Evolutionary conservation across 225 moss, liverwort and hornwort species (phyloP).

Genomic region (Pseudoscleropodium purum): DNA sequence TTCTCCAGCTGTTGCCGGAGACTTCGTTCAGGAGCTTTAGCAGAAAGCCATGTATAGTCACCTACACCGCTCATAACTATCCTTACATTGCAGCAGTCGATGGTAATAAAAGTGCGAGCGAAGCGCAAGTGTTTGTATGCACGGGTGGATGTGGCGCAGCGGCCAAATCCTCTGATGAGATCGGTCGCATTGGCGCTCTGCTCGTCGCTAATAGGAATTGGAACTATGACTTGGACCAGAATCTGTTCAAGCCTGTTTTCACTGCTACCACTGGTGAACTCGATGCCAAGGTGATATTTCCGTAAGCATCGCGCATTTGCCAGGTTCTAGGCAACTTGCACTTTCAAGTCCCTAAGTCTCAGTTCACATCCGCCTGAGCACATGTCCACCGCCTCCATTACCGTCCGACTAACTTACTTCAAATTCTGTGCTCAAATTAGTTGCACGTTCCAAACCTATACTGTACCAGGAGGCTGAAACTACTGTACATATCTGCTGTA

Average conservation of each 20-base stretch:
- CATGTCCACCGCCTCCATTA: neutral
- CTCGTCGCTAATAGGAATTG: slow-evolving; percentile 46
- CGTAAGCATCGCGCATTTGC: neutral
- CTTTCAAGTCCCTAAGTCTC: neutral
- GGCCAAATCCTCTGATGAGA: slow-evolving; percentile 88
- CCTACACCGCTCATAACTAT: slow-evolving; percentile 58
- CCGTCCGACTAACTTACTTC: neutral
- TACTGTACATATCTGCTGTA: neutral
- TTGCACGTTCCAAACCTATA: neutral
- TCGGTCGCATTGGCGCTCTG: slow-evolving; percentile 82
- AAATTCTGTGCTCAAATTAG: neutral
- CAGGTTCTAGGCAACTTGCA: neutral
- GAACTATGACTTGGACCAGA: slow-evolving; percentile 53
- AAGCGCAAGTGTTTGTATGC: slow-evolving; percentile 64
- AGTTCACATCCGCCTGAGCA: neutral
- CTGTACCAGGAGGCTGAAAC: neutral
- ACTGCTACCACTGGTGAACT: neutral
- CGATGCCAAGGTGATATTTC: neutral
- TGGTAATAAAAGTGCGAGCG: slow-evolving; percentile 13
- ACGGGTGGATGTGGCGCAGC: slow-evolving; percentile 79
- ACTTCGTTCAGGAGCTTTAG: slow-evolving; percentile 31
- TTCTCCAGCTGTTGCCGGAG: slow-evolving; percentile 41
- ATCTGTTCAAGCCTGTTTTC: slow-evolving; percentile 42
- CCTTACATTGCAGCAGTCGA: slow-evolving; percentile 76
- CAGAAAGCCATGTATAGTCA: slow-evolving; percentile 66